These are phyloP conservation scores for Haplographium delicatum DNA, from an alignment of 495 filamentous ascomycete genomes.

Conservation along the genomic window DNA sequence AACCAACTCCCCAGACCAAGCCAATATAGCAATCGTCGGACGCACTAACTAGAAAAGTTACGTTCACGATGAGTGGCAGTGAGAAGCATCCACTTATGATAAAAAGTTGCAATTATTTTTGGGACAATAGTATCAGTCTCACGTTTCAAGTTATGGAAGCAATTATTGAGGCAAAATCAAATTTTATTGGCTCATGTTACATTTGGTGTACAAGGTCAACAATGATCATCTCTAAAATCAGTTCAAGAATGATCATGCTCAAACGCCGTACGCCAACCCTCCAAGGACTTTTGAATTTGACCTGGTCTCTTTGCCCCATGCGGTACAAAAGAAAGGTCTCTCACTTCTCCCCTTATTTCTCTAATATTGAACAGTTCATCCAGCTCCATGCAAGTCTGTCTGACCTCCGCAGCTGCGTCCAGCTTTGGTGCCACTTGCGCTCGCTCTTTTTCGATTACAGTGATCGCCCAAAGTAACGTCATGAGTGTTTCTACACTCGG, in stretches of 20 bases:
- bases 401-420: slow-evolving; percentile 23
- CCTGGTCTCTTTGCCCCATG: background rate
- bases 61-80: no score
- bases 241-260: slow-evolving; percentile 6
- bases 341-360: slow-evolving; percentile 6
- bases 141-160: no score
- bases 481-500: slow-evolving; percentile 49
- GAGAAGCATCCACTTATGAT: no score
- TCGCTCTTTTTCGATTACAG: slow-evolving; percentile 28
- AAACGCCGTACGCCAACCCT: slow-evolving; percentile 21
- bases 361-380: slow-evolving; percentile 23
- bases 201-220: slow-evolving; percentile 7
- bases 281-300: slow-evolving; percentile 23
- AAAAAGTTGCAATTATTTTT: no score
- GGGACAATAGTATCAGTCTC: no score
- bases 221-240: slow-evolving; percentile 7
- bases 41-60: no score
- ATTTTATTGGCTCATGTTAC: slow-evolving; percentile 12
- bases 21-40: no score
- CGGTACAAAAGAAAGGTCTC: slow-evolving; percentile 7
- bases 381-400: slow-evolving; percentile 21
- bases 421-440: slow-evolving; percentile 13
- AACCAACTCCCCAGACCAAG: no score
- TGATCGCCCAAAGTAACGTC: slow-evolving; percentile 46
- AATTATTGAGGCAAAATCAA: no score